phyloP scores from a whole-genome alignment of 83 land plant species.

The Picea abies region DNA sequence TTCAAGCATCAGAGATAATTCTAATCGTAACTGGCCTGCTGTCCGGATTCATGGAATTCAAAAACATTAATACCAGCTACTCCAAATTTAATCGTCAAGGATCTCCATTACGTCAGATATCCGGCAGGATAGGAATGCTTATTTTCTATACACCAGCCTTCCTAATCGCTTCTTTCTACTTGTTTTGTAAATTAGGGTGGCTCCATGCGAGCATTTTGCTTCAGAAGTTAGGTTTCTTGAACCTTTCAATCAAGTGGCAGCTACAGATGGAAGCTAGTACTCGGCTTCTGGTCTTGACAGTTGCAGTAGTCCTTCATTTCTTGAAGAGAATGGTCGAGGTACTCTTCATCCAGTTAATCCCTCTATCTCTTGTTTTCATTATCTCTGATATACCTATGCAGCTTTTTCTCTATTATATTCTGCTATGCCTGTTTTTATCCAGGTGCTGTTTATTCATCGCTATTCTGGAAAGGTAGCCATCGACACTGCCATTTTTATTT shows the following conservation, averaged over 20 bases:
- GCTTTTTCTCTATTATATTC: too few relatives aligned
- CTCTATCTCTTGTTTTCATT: too few relatives aligned
- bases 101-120: not conserved
- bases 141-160: constrained; percentile 12
- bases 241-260: not conserved
- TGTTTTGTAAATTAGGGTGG: constrained; percentile 7
- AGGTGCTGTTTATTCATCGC: constrained; percentile 77
- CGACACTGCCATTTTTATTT: constrained; percentile 17
- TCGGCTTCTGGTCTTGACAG: not conserved
- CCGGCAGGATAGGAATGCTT: constrained; percentile 7
- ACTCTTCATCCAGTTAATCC: too few relatives aligned
- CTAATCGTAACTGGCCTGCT: not conserved
- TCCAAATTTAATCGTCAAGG: constrained; percentile 9
- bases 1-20: not conserved
- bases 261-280: not conserved
- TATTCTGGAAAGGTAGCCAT: constrained; percentile 47
- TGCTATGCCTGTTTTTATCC: constrained; percentile 1
- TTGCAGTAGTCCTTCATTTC: not conserved
- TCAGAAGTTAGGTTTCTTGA: constrained; percentile 5
- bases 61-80: not conserved
- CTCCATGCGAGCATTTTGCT: not conserved
- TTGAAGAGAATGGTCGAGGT: not conserved
- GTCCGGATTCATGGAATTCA: constrained; percentile 6
- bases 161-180: not conserved
- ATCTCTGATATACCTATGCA: too few relatives aligned